phyloP scores from a whole-genome alignment of 345 rosid genomes.

The Populus alba region DNA sequence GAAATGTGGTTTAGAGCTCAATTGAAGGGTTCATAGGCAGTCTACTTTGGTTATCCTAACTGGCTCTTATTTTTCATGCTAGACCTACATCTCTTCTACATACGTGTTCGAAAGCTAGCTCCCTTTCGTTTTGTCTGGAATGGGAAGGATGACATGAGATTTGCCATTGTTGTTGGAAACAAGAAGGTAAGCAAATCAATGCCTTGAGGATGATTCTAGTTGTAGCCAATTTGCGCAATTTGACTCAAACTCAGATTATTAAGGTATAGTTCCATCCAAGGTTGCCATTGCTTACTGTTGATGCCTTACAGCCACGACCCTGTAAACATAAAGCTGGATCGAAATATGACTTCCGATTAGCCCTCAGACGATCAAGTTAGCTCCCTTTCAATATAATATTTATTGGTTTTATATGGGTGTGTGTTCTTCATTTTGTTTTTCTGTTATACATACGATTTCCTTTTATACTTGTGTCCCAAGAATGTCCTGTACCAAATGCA shows the following conservation, averaged over 20 bases:
- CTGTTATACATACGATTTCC: too few relatives aligned
- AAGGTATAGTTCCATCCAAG: too few relatives aligned
- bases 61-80: slow-evolving; percentile 33
- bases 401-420: too few relatives aligned
- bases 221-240: neutral
- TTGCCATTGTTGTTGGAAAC: neutral
- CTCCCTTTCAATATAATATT: too few relatives aligned
- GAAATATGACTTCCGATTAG: too few relatives aligned
- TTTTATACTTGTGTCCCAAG: too few relatives aligned
- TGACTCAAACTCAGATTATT: neutral
- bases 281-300: too few relatives aligned
- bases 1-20: neutral
- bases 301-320: too few relatives aligned
- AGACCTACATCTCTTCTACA: slow-evolving; percentile 16
- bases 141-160: neutral
- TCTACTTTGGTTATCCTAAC: slow-evolving; percentile 39
- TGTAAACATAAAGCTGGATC: too few relatives aligned
- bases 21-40: slow-evolving; percentile 19
- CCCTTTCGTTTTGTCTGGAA: neutral
- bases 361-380: too few relatives aligned
- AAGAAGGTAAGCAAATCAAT: neutral
- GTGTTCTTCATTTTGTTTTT: too few relatives aligned
- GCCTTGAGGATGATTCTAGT: neutral
- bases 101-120: neutral
- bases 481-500: too few relatives aligned